phyloP scores from a whole-genome alignment of 2,329 filamentous ascomycete species.

The Xylariales sp. region DNA sequence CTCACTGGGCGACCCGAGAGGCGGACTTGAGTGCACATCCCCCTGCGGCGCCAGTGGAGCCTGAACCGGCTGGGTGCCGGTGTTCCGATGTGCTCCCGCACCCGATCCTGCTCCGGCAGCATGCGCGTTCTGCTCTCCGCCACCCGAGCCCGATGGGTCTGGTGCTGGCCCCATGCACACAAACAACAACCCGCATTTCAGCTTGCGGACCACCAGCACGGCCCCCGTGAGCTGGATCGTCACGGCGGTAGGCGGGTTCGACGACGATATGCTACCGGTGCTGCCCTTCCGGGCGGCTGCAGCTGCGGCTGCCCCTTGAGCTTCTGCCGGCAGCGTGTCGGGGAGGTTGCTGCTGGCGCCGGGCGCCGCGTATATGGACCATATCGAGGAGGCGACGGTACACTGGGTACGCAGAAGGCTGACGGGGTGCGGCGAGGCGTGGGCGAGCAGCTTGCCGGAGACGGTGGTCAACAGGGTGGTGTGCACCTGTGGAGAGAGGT shows the following conservation, averaged over 20 bases:
- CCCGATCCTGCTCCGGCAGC: background rate
- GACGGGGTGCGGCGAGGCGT: conserved; percentile 52
- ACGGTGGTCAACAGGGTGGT: conserved; percentile 57
- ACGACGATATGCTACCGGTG: conserved; percentile 16
- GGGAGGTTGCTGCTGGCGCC: conserved; percentile 36
- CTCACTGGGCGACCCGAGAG: conserved; percentile 34
- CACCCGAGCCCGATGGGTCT: conserved; percentile 14
- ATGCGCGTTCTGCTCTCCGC: conserved; percentile 3
- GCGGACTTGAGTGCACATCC: conserved; percentile 25
- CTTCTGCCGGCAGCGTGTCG: conserved; percentile 31
- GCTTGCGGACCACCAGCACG: conserved; percentile 53
- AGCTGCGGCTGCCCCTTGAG: conserved; percentile 4
- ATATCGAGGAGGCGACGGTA: conserved; percentile 59
- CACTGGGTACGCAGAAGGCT: conserved; percentile 57
- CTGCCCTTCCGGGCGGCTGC: too few species aligned
- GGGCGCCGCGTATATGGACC: conserved; percentile 48
- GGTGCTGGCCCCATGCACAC: conserved; percentile 51
- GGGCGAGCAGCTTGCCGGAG: conserved; percentile 60
- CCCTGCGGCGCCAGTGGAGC: conserved; percentile 11
- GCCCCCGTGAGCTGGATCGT: conserved; percentile 56
- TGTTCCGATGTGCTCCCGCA: conserved; percentile 8
- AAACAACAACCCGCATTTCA: conserved; percentile 58
- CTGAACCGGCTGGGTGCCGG: conserved; percentile 15
- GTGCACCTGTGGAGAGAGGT: conserved; percentile 53
- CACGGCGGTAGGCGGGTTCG: too few species aligned